Percentiles rank a stretch among this genome's conserved stretches.
phyloP scores from a whole-genome alignment of 176 grass and related monocot genomes.

The Carex cristatella region DNA sequence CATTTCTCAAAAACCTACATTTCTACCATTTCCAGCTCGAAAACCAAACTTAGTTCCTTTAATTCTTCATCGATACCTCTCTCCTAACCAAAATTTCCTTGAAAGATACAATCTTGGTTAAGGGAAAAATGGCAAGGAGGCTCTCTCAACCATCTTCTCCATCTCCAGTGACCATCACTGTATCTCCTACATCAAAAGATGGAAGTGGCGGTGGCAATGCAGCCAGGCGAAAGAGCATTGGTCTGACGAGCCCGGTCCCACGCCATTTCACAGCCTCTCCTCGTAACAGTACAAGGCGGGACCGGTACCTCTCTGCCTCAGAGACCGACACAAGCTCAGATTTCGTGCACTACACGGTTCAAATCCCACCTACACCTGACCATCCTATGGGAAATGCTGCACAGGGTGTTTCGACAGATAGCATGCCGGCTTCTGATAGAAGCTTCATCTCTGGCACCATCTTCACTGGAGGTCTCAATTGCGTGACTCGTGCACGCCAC shows the following conservation, averaged over 20 bases:
- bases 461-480: conserved; percentile 95
- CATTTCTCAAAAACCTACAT: not conserved
- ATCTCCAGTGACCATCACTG: conserved; percentile 36
- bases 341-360: conserved; percentile 91
- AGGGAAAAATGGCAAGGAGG: conserved; percentile 24
- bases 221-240: conserved; percentile 37
- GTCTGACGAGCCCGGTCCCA: conserved; percentile 54
- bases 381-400: not conserved
- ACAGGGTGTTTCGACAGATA: not conserved
- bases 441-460: conserved; percentile 82
- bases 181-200: conserved; percentile 27
- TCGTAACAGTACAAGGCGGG: conserved; percentile 27
- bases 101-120: conserved; percentile 10
- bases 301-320: conserved; percentile 44
- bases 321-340: conserved; percentile 29
- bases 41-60: not conserved
- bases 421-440: conserved; percentile 26
- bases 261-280: conserved; percentile 56
- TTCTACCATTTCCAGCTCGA: not conserved
- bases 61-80: not conserved
- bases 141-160: conserved; percentile 26
- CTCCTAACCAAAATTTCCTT: not conserved
- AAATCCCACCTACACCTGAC: conserved; percentile 89
- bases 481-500: conserved; percentile 61
- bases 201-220: conserved; percentile 17